Percentiles rank a stretch among this genome's conserved stretches.
phyloP scores from a whole-genome alignment of 2,329 filamentous ascomycete species.

The Fonsecaea pugnacius region DNA sequence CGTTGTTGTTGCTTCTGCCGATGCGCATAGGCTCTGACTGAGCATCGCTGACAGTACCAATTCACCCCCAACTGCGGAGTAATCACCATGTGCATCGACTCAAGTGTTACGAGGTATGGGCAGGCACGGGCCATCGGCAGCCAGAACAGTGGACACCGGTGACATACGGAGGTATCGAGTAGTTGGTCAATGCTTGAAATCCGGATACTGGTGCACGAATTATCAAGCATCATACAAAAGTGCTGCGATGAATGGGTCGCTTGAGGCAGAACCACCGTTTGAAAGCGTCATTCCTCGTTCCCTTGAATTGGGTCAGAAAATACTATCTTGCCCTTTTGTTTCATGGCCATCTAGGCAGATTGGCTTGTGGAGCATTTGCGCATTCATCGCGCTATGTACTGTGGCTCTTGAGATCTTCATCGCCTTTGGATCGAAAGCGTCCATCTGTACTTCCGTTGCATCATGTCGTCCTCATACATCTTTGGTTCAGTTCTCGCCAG shows the following conservation, averaged over 20 bases:
- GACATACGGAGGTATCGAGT: neutral
- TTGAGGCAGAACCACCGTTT: neutral
- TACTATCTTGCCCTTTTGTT: neutral
- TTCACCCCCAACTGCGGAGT: neutral
- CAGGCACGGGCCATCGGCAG: neutral
- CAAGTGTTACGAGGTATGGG: neutral
- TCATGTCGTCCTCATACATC: neutral
- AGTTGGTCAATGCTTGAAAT: neutral
- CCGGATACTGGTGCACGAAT: neutral
- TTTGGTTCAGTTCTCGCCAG: neutral
- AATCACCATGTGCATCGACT: neutral
- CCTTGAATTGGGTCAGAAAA: neutral
- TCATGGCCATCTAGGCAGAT: neutral
- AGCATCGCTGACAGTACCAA: neutral
- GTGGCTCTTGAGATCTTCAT: neutral
- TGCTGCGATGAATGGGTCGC: neutral
- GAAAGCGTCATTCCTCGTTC: neutral
- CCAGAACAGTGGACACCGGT: neutral
- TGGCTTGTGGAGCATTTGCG: neutral
- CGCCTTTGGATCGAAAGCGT: neutral
- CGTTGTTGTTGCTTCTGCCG: conserved; percentile 1
- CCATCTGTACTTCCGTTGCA: neutral
- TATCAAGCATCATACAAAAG: neutral
- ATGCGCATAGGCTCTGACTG: conserved; percentile 2
- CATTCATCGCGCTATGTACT: neutral